phyloP scores from a whole-genome alignment of 306 rosid species.

The Vicia sativa region DNA sequence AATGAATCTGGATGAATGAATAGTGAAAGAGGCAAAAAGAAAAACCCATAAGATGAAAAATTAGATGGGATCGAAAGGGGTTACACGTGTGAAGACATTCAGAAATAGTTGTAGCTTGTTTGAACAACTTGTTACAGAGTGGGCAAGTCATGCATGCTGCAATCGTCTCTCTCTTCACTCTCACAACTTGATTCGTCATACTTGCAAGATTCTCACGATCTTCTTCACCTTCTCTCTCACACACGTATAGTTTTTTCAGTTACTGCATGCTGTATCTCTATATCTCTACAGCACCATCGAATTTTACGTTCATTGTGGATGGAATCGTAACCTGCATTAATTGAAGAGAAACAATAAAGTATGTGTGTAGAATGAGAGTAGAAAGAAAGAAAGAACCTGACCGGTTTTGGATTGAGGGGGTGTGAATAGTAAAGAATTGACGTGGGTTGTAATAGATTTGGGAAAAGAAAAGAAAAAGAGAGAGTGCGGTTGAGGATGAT shows the following conservation, averaged over 20 bases:
- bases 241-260: conserved; percentile 23
- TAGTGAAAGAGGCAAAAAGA: conserved; percentile 36
- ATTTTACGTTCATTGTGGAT: conserved; percentile 64
- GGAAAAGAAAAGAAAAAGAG: background rate
- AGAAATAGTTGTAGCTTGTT: conserved; percentile 89
- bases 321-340: conserved; percentile 49
- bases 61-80: conserved; percentile 35
- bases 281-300: conserved; percentile 17
- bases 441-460: conserved; percentile 71
- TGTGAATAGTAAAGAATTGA: conserved; percentile 57
- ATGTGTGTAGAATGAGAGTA: background rate
- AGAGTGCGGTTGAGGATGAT: conserved; percentile 49
- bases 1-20: conserved; percentile 13
- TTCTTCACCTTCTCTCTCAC: too few species aligned
- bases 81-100: conserved; percentile 99
- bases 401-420: conserved; percentile 57
- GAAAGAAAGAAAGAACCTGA: conserved; percentile 22
- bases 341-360: conserved; percentile 7
- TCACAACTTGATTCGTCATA: conserved; percentile 80
- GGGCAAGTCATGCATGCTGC: conserved; percentile 95
- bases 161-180: conserved; percentile 68
- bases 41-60: conserved; percentile 40
- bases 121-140: conserved; percentile 71
- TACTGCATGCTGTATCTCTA: conserved; percentile 58
- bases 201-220: conserved; percentile 1